phyloP scores from a whole-genome alignment of 225 moss, liverwort and hornwort species.

The Polytrichum commune region DNA sequence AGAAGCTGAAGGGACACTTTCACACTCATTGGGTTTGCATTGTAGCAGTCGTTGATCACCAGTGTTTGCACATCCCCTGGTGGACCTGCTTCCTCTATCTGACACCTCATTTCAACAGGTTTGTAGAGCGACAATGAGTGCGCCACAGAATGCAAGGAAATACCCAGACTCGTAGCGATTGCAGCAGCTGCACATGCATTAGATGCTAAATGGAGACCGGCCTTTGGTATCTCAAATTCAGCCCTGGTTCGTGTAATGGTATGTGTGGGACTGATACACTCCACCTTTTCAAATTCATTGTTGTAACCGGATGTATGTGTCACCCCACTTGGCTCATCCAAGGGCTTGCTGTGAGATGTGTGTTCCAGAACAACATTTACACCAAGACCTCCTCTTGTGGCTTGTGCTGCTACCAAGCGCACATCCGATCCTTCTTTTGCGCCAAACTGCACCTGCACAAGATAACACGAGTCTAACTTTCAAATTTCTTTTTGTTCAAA shows the following conservation, averaged over 20 bases:
- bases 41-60: constrained; percentile 84
- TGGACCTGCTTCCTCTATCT: constrained; percentile 48
- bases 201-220: constrained; percentile 75
- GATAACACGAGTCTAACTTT: not conserved
- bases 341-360: constrained; percentile 11
- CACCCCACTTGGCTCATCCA: constrained; percentile 3
- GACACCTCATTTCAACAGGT: constrained; percentile 56
- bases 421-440: constrained; percentile 56
- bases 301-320: not conserved
- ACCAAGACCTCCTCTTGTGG: constrained; percentile 55
- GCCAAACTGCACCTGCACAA: constrained; percentile 67
- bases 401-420: constrained; percentile 50
- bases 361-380: constrained; percentile 62
- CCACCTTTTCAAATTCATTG: constrained; percentile 2
- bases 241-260: constrained; percentile 30
- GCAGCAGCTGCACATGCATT: constrained; percentile 88
- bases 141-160: constrained; percentile 47
- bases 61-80: constrained; percentile 30
- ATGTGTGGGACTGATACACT: constrained; percentile 1
- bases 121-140: constrained; percentile 52
- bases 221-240: constrained; percentile 70
- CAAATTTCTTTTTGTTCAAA: not conserved
- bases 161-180: constrained; percentile 61
- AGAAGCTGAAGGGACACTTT: constrained; percentile 54
- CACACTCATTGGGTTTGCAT: constrained; percentile 83